These are phyloP conservation scores for Rubia tinctorum DNA, from an alignment of 305 asterid genomes.

Conservation along the genomic window DNA sequence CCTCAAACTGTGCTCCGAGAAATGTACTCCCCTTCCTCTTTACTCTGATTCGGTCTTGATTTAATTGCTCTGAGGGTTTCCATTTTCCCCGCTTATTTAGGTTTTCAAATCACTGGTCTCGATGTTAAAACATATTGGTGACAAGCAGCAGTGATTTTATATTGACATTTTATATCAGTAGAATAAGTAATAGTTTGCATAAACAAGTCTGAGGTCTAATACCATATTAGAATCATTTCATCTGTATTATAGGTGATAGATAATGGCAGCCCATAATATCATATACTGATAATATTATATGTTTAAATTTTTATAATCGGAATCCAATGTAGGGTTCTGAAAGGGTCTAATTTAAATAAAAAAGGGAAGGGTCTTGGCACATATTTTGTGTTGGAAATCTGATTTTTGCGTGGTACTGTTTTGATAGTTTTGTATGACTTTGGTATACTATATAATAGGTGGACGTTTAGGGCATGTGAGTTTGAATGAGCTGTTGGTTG, in stretches of 20 bases:
- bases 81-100: neutral
- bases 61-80: neutral
- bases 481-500: slow-evolving; percentile 77
- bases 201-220: no score
- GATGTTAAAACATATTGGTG: neutral
- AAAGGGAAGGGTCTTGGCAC: neutral
- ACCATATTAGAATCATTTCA: no score
- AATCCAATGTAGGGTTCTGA: no score
- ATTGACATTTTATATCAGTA: no score
- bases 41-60: neutral
- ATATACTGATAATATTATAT: no score
- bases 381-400: neutral
- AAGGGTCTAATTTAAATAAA: no score
- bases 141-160: no score
- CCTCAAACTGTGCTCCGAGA: slow-evolving; percentile 62
- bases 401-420: neutral
- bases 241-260: no score
- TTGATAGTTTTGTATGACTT: neutral
- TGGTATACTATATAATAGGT: slow-evolving; percentile 21
- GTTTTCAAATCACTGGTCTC: neutral
- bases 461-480: slow-evolving; percentile 45
- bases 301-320: no score
- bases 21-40: slow-evolving; percentile 20
- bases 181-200: no score
- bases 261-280: no score